Conservation (phyloP, 2,329 filamentous ascomycete species). For the Trichophyton simii region DNA sequence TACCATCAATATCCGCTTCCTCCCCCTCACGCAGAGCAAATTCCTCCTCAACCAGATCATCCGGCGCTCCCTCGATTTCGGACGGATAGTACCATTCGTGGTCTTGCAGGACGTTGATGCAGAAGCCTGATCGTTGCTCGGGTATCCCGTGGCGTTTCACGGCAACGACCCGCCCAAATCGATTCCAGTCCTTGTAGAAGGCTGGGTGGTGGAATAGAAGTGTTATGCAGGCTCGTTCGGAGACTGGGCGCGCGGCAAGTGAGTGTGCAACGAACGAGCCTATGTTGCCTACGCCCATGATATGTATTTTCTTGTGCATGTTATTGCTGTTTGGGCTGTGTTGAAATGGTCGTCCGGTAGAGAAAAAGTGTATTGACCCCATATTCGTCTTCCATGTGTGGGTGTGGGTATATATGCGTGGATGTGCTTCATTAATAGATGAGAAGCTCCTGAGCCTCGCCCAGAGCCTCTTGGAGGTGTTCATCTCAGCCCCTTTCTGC, state of each 20-base stretch:
- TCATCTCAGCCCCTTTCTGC: not conserved
- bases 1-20: not conserved
- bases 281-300: constrained; percentile 70
- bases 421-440: not conserved
- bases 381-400: not conserved
- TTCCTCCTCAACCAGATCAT: not conserved
- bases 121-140: constrained; percentile 33
- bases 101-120: constrained; percentile 29
- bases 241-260: constrained; percentile 47
- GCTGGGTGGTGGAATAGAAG: constrained; percentile 56
- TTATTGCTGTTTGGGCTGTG: not conserved
- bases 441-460: not conserved
- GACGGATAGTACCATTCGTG: constrained; percentile 24
- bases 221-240: constrained; percentile 54
- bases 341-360: not conserved
- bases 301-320: constrained; percentile 48
- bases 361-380: not conserved
- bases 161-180: constrained; percentile 21
- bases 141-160: constrained; percentile 29
- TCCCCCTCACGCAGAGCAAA: constrained; percentile 7
- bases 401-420: not conserved
- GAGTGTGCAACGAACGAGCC: constrained; percentile 67
- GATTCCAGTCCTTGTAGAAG: constrained; percentile 24
- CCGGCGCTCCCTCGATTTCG: constrained; percentile 8
- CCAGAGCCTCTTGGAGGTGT: not conserved